A percentile compares a stretch with the other conserved stretches of the same genome.
Evolutionary conservation across 2,329 filamentous ascomycete genomes (phyloP).

Genomic region (Beauveria sp.): DNA sequence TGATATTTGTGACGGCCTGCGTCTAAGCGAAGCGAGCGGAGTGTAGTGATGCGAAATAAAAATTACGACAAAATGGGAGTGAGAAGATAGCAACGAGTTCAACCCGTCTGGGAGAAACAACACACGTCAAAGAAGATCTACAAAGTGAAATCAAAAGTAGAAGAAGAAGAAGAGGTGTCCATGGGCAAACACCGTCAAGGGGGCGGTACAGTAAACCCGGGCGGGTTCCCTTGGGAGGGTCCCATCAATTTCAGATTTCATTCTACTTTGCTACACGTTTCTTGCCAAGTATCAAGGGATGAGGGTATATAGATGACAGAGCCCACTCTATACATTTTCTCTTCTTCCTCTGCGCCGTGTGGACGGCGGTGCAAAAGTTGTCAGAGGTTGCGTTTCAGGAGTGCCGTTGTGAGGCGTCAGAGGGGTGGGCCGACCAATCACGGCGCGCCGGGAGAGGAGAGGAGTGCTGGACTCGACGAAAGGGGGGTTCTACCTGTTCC

Average conservation of each 20-base stretch:
- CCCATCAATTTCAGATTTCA: not conserved
- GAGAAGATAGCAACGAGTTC: not conserved
- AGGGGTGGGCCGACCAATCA: not conserved
- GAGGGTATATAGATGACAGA: not conserved
- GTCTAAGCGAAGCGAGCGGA: not conserved
- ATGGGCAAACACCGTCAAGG: not conserved
- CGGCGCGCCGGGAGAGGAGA: not conserved
- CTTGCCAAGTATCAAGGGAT: slow-evolving; percentile 5
- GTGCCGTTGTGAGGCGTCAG: not conserved
- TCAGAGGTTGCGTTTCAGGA: slow-evolving; percentile 10
- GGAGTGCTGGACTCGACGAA: not conserved
- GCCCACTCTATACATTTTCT: not conserved
- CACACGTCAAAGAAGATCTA: not conserved
- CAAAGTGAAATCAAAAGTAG: not conserved
- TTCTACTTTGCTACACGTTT: not conserved
- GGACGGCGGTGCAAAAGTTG: not conserved
- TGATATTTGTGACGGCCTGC: not conserved
- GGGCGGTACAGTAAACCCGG: not conserved
- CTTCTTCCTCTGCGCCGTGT: not conserved
- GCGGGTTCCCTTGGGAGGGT: not conserved
- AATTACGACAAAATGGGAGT: not conserved
- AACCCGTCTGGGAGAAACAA: not conserved
- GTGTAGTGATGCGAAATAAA: not conserved
- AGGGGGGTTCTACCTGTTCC: too few species aligned
- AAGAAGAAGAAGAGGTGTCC: slow-evolving; percentile 14